Base-by-base conservation (phyloP, 2,329 filamentous ascomycete species). In the Fusarium liriodendri region DNA sequence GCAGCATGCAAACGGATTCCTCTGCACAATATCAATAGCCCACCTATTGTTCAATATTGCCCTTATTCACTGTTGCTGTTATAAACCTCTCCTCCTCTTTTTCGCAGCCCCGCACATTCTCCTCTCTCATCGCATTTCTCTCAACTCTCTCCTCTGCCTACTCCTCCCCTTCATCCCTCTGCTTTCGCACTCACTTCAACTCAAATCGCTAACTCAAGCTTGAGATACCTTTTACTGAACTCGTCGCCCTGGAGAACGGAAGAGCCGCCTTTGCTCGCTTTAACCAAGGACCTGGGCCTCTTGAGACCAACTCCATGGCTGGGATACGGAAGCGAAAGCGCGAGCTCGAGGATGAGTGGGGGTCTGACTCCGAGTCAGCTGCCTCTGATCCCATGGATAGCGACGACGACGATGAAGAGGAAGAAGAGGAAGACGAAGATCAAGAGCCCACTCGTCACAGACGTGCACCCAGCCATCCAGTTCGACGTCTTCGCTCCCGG, bases 201-300 rank as follows among this genome's bases (percentile, higher is more conserved):
- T 22, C 38, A 52, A 27, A 63, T 63, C 62, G 67, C 76, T 80
- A 64, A 79, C 76, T 25, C 52, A 8, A 38, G 33, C 22, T 33
- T 25, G 73, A 84, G 83, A 69, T 84, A 55, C 66, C 78, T 20
- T 72, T 79, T 25, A 67, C 77, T 22, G 68, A 82, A 11, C 77
- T 85, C 1, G 59, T 80, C 61, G 65, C 72, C 6, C 69, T 82
- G 13, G 72, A 81, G 37, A 83, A 82, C 77, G 83, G 82, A 40
- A 74, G 72, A 64, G 64, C 62, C 33, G 80, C 81, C 6, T 69
- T 85, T 11, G 61, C 70, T 54, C 68, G 54, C 6, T 79, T 78
- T 52, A 69, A 64, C 35, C 75, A 76, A 37, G 70, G 69, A 20
- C 25, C 47, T 13, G 62, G 27, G 9, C 45, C 57, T 8, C 60